Percentiles rank a stretch among this genome's conserved stretches.
Evolutionary conservation across 2,329 filamentous ascomycete genomes (phyloP).

Genomic region (Colletotrichum sidae): DNA sequence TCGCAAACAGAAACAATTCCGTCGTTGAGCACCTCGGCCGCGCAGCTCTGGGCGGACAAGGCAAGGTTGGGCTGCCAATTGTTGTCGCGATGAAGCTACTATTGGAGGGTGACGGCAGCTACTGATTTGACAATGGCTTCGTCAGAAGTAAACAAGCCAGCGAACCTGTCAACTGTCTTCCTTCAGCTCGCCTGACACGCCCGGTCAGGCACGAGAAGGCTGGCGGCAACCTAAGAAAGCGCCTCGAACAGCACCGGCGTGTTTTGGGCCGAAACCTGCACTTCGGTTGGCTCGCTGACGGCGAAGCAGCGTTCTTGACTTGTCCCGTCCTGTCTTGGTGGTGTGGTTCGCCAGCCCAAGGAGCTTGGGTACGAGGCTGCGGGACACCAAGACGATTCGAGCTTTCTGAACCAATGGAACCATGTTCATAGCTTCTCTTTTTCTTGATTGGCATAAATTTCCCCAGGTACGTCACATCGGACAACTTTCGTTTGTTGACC

Average conservation of each 20-base stretch:
- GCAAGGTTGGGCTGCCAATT: slow-evolving; percentile 21
- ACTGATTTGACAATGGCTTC: slow-evolving; percentile 51
- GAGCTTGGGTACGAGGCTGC: slow-evolving; percentile 33
- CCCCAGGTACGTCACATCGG: slow-evolving; percentile 15
- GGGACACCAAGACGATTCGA: slow-evolving; percentile 23
- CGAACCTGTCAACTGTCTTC: slow-evolving; percentile 30
- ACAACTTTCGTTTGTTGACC: background rate
- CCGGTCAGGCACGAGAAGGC: slow-evolving; percentile 44
- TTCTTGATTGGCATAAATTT: slow-evolving; percentile 26
- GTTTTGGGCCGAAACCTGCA: slow-evolving; percentile 28
- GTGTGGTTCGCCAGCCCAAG: background rate
- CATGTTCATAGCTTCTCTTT: slow-evolving; percentile 1
- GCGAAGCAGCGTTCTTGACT: background rate
- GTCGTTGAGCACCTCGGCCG: slow-evolving; percentile 15
- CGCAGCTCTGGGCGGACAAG: slow-evolving; percentile 3
- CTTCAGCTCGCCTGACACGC: slow-evolving; percentile 15
- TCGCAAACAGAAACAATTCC: slow-evolving; percentile 14
- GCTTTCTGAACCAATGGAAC: slow-evolving; percentile 17
- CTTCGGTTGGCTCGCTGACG: slow-evolving; percentile 23
- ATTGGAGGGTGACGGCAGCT: slow-evolving; percentile 41
- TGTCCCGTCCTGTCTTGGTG: background rate
- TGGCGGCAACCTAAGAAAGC: slow-evolving; percentile 41
- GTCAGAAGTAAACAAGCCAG: slow-evolving; percentile 31
- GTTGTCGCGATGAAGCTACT: too few relatives aligned
- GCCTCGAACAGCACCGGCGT: slow-evolving; percentile 15